Conservation (phyloP, 2,329 filamentous ascomycete species). For the Claviceps fusiformis region DNA sequence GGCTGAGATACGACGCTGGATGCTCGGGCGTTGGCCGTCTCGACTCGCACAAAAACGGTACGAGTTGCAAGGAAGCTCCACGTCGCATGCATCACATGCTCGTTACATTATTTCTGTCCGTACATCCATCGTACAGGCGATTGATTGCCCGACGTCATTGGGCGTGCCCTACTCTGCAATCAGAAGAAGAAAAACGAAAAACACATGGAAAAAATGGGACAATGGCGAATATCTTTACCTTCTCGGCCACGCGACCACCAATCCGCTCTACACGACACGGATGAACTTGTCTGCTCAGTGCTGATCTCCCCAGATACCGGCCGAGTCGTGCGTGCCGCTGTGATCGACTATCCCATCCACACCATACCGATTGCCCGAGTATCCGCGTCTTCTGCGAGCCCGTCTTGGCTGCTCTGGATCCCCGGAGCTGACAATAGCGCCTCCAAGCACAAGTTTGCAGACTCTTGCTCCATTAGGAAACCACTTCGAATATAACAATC, state of each 20-base stretch:
- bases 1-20: background rate
- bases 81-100: background rate
- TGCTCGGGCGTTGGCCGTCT: background rate
- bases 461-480: background rate
- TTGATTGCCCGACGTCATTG: background rate
- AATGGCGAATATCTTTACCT: background rate
- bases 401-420: background rate
- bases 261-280: background rate
- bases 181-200: background rate
- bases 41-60: background rate
- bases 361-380: background rate
- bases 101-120: background rate
- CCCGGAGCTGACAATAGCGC: background rate
- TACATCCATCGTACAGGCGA: background rate
- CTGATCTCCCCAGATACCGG: background rate
- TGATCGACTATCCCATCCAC: background rate
- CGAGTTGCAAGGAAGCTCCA: background rate
- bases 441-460: background rate
- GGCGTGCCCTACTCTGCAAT: background rate
- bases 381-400: background rate
- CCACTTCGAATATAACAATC: too few relatives aligned
- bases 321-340: background rate
- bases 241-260: background rate
- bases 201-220: background rate
- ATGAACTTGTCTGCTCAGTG: background rate